phyloP scores from a whole-genome alignment of 2,329 filamentous ascomycete genomes.

The Botryotinia calthae region DNA sequence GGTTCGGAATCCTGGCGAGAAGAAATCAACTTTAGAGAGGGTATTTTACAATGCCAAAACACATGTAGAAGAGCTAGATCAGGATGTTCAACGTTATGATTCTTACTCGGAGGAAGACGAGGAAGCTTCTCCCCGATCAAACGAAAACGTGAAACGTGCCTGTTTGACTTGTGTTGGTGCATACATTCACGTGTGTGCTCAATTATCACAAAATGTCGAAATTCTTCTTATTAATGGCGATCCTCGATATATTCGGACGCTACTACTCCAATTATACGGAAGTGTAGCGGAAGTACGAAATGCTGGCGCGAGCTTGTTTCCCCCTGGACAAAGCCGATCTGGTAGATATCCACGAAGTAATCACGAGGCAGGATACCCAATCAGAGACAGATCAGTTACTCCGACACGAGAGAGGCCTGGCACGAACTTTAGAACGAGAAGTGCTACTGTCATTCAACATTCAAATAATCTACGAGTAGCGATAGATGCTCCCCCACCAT shows the following conservation, averaged over 20 bases:
- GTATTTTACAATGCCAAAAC: constrained; percentile 67
- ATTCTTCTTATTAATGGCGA: constrained; percentile 64
- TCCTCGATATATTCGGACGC: constrained; percentile 63
- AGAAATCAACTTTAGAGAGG: constrained; percentile 62
- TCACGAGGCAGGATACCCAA: constrained; percentile 51
- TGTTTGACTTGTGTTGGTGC: constrained; percentile 62
- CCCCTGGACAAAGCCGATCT: constrained; percentile 21
- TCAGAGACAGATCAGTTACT: constrained; percentile 52
- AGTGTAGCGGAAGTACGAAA: constrained; percentile 64
- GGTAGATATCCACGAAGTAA: constrained; percentile 25
- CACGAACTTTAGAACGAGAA: constrained; percentile 37
- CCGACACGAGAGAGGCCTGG: constrained; percentile 51
- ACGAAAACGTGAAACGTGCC: constrained; percentile 62
- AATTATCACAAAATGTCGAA: constrained; percentile 60
- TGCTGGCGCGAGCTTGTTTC: constrained; percentile 34
- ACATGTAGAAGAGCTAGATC: constrained; percentile 63
- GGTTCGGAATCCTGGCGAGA: constrained; percentile 57
- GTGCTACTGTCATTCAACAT: constrained; percentile 38
- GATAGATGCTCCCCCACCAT: constrained; percentile 52
- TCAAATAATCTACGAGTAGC: constrained; percentile 48
- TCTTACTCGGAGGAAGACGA: constrained; percentile 50
- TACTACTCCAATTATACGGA: constrained; percentile 63
- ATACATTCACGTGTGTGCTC: constrained; percentile 63
- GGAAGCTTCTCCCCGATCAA: constrained; percentile 50
- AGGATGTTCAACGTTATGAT: constrained; percentile 62